phyloP scores from a whole-genome alignment of 805 yeast species.

The Saccharomycopsis vini region DNA sequence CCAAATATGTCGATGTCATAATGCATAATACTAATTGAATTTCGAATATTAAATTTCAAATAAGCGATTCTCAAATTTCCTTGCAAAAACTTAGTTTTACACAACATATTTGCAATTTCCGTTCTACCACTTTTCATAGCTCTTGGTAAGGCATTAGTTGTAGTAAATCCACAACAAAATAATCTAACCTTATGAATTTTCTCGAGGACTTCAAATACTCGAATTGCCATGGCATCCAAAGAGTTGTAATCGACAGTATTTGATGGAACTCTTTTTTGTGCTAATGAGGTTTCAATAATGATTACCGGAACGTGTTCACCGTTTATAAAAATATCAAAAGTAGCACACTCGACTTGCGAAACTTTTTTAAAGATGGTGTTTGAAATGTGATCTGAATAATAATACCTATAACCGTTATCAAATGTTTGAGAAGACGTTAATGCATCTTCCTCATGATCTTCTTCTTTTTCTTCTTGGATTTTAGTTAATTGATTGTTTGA shows the following conservation, averaged over 20 bases:
- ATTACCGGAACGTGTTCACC: conserved; percentile 79
- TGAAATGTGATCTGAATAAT: conserved; percentile 80
- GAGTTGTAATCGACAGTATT: conserved; percentile 29
- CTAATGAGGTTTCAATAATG: conserved; percentile 65
- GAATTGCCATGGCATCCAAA: conserved; percentile 42
- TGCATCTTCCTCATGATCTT: conserved; percentile 3
- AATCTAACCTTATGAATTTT: conserved; percentile 66
- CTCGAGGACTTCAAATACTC: conserved; percentile 37
- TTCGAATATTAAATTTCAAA: conserved; percentile 66
- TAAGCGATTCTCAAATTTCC: conserved; percentile 75
- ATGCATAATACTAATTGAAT: conserved; percentile 52
- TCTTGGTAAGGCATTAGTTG: conserved; percentile 75
- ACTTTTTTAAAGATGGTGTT: conserved; percentile 77
- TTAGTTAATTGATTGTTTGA: no score
- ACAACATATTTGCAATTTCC: conserved; percentile 87
- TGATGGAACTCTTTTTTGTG: conserved; percentile 20
- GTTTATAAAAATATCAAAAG: conserved; percentile 74
- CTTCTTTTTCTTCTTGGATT: conserved; percentile 22
- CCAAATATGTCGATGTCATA: conserved; percentile 68
- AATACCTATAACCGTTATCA: conserved; percentile 39
- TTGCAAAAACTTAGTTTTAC: conserved; percentile 64
- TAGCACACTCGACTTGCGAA: conserved; percentile 81
- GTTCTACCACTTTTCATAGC: conserved; percentile 77
- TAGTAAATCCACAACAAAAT: conserved; percentile 73
- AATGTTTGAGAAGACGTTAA: background rate